Evolutionary conservation across 176 grass and related monocot species (phyloP), one percentile per base, ranked within the genome.

Genomic region (Alloteropsis semialata): DNA sequence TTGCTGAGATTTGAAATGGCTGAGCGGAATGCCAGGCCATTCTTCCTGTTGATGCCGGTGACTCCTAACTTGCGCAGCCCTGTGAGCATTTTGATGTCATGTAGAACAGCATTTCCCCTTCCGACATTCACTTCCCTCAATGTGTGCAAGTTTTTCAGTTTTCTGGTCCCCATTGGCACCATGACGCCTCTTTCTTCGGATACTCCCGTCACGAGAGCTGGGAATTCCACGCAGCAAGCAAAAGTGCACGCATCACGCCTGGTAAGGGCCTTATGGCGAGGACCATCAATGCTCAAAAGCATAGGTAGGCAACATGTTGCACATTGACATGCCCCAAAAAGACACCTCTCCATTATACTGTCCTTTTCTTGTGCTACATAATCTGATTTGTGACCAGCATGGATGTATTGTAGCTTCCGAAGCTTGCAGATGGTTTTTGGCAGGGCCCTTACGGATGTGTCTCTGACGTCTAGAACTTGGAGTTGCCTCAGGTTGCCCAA

Each of bases 341-440:
- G 10, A 53, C 10, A 74, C 18, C 10, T 22, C 2, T 0, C 0
- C 10, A 1, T n/a, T 54, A 54, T 53, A 36, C 30, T 74, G 0
- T 0, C 0, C 18, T 0, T 10, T 49, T 14, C 5, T 1, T 3
- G 0, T 0, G 0, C 0, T 22, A 24, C 2, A 8, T 7, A 6
- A 3, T 37, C 0, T 36, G 2, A 37, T 22, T n/a, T 55, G 0
- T 0, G 0, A 1, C 33, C 76, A 39, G 7, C 73, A 76, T 58
- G 32, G 5, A 76, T 39, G 24, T 25, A 18, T 22, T 41, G 73
- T 27, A 76, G 22, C 34, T 58, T 76, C n/a, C 0, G 3, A 76
- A 76, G 51, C 0, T 76, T 76, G 53, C 0, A 18, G 12, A 58
- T 41, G 34, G 36, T 53, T 5, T 41, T 27, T 58, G 73, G 51